Percentiles rank a stretch among this genome's conserved stretches.
phyloP scores from a whole-genome alignment of 805 yeast species.

The Kuraishia piskuri region DNA sequence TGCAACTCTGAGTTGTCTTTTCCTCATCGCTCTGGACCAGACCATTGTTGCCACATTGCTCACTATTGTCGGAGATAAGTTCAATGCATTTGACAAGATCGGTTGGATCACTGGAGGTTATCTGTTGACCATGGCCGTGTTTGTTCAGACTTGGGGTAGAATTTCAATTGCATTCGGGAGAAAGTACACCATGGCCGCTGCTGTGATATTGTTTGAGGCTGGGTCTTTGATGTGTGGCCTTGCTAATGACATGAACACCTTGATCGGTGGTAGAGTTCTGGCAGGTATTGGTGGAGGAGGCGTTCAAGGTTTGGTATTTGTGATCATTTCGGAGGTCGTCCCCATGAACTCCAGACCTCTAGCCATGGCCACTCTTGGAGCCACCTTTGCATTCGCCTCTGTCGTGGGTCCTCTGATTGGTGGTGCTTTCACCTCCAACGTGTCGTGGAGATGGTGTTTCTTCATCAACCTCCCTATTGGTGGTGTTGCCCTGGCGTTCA shows the following conservation, averaged over 20 bases:
- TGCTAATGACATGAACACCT: constrained; percentile 43
- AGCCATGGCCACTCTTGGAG: constrained; percentile 28
- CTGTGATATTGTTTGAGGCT: constrained; percentile 45
- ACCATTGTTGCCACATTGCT: constrained; percentile 47
- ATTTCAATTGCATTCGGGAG: constrained; percentile 53
- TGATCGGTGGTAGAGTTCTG: constrained; percentile 64
- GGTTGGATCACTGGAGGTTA: constrained; percentile 56
- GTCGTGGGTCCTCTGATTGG: constrained; percentile 60
- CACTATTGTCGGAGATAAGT: constrained; percentile 39
- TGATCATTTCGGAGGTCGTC: constrained; percentile 49
- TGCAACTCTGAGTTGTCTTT: constrained; percentile 11
- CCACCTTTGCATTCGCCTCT: constrained; percentile 39
- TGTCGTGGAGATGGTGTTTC: constrained; percentile 66
- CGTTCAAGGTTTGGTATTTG: constrained; percentile 45
- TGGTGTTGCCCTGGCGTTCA: constrained; percentile 34
- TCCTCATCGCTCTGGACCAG: constrained; percentile 42
- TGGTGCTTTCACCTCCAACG: constrained; percentile 46
- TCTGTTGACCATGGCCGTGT: constrained; percentile 42
- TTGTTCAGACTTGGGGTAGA: constrained; percentile 51
- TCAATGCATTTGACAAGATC: constrained; percentile 38
- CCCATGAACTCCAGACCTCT: constrained; percentile 32
- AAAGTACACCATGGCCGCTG: constrained; percentile 35
- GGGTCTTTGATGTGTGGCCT: constrained; percentile 58
- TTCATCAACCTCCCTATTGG: constrained; percentile 63
- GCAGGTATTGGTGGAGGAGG: constrained; percentile 72